A percentile compares a stretch with the other conserved stretches of the same genome.
These are phyloP conservation scores for Plectosphaerella cucumerina DNA, from an alignment of 2,329 filamentous ascomycete genomes.

Conservation along the genomic window DNA sequence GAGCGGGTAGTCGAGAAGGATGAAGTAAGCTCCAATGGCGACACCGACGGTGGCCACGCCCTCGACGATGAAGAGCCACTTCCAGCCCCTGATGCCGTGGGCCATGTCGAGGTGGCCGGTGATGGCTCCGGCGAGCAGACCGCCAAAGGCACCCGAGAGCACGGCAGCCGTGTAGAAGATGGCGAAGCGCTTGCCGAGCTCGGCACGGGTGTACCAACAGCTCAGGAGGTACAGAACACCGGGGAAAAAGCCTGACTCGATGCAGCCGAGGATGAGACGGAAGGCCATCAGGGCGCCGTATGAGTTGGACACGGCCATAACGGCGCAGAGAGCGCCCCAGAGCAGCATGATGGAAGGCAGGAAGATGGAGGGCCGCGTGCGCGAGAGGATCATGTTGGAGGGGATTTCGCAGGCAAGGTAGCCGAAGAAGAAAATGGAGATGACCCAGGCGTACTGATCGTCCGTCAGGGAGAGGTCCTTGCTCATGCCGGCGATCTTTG, in stretches of 20 bases:
- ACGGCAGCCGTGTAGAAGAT: slow-evolving; percentile 55
- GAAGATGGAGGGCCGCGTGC: slow-evolving; percentile 44
- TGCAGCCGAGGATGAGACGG: slow-evolving; percentile 42
- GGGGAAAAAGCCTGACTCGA: slow-evolving; percentile 48
- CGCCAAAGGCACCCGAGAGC: slow-evolving; percentile 47
- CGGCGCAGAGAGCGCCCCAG: slow-evolving; percentile 40
- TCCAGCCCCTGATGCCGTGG: slow-evolving; percentile 44
- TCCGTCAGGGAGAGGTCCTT: slow-evolving; percentile 40
- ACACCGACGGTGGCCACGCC: slow-evolving; percentile 62
- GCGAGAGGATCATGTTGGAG: slow-evolving; percentile 48
- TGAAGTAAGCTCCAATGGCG: slow-evolving; percentile 60
- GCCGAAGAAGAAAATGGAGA: slow-evolving; percentile 50
- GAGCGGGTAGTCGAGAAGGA: slow-evolving; percentile 68
- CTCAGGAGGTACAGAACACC: slow-evolving; percentile 49
- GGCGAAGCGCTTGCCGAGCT: slow-evolving; percentile 51
- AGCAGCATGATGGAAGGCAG: slow-evolving; percentile 46
- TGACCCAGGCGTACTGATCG: slow-evolving; percentile 42
- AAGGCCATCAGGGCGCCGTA: slow-evolving; percentile 41
- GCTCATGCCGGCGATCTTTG: slow-evolving; percentile 46
- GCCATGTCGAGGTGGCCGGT: slow-evolving; percentile 39
- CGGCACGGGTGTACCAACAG: slow-evolving; percentile 46
- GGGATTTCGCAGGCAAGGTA: slow-evolving; percentile 51
- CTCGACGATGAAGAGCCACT: slow-evolving; percentile 52
- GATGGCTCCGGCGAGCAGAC: slow-evolving; percentile 42
- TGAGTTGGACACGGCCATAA: slow-evolving; percentile 43